These are phyloP conservation scores for Phylloporus sp. DNA, from an alignment of 768 basidiomycete species.

Conservation along the genomic window DNA sequence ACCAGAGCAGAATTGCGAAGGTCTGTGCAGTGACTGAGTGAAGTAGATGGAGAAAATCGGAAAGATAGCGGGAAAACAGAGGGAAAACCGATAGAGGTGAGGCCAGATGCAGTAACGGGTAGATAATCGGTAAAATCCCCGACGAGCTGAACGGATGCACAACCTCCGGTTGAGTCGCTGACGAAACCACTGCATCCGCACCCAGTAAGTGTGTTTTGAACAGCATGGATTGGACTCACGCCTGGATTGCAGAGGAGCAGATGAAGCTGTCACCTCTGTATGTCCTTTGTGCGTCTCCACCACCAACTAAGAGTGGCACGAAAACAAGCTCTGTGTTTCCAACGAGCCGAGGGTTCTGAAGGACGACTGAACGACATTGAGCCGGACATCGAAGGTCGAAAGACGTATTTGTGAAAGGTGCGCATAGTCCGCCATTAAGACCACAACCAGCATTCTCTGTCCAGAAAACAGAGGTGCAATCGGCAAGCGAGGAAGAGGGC, in stretches of 20 bases:
- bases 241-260: slow-evolving; percentile 78
- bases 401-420: slow-evolving; percentile 54
- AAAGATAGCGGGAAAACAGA: slow-evolving; percentile 70
- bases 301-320: slow-evolving; percentile 78
- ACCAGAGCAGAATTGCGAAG: slow-evolving; percentile 63
- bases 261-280: slow-evolving; percentile 85
- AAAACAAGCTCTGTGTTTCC: slow-evolving; percentile 62
- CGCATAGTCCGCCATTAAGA: slow-evolving; percentile 59
- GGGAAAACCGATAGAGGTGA: slow-evolving; percentile 70
- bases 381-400: slow-evolving; percentile 82
- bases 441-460: slow-evolving; percentile 65
- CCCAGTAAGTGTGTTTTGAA: slow-evolving; percentile 6
- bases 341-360: slow-evolving; percentile 71
- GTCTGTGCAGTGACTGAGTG: slow-evolving; percentile 64
- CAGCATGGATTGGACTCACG: slow-evolving; percentile 42
- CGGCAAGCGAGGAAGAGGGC: slow-evolving; percentile 56
- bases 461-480: slow-evolving; percentile 72
- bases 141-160: slow-evolving; percentile 61
- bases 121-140: slow-evolving; percentile 70
- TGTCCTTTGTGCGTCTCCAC: slow-evolving; percentile 64
- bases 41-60: slow-evolving; percentile 44
- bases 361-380: slow-evolving; percentile 54
- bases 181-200: slow-evolving; percentile 51
- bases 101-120: slow-evolving; percentile 53
- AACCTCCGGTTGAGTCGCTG: slow-evolving; percentile 66